Conservation (phyloP, 305 asterid species). For the Withania somnifera region DNA sequence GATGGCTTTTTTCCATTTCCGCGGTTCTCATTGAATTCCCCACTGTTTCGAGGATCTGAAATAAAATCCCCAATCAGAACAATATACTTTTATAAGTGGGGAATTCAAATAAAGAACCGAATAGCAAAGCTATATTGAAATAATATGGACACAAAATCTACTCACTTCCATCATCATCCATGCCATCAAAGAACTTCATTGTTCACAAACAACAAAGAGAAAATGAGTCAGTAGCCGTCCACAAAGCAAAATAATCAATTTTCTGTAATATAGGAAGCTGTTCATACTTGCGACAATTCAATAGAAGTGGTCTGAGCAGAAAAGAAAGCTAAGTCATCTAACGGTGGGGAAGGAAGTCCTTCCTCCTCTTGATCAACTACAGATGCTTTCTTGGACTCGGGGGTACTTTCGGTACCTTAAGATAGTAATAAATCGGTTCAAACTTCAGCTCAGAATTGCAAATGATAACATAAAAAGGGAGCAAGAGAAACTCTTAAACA, state of each 20-base stretch:
- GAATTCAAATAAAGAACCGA: conserved; percentile 42
- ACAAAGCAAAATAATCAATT: background rate
- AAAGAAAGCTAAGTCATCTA: conserved; percentile 79
- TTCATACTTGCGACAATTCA: conserved; percentile 67
- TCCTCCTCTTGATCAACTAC: conserved; percentile 55
- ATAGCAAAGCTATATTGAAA: conserved; percentile 29
- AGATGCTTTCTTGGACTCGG: conserved; percentile 66
- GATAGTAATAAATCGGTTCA: background rate
- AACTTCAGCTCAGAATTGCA: background rate
- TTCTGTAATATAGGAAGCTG: background rate
- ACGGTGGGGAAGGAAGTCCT: conserved; percentile 95
- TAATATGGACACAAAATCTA: conserved; percentile 21
- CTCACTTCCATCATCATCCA: conserved; percentile 99
- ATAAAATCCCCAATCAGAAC: conserved; percentile 34
- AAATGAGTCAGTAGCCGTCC: conserved; percentile 17
- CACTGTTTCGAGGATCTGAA: conserved; percentile 73
- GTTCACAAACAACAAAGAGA: conserved; percentile 9
- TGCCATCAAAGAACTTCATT: conserved; percentile 83
- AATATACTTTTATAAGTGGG: conserved; percentile 30
- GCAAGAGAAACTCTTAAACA: background rate
- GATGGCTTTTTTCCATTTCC: conserved; percentile 50
- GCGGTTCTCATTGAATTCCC: conserved; percentile 64
- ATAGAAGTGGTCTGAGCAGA: conserved; percentile 45
- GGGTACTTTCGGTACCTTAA: conserved; percentile 36
- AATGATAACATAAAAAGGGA: background rate